Evolutionary conservation across 2,329 filamentous ascomycete species (phyloP).

Genomic region (Fusarium sp.): DNA sequence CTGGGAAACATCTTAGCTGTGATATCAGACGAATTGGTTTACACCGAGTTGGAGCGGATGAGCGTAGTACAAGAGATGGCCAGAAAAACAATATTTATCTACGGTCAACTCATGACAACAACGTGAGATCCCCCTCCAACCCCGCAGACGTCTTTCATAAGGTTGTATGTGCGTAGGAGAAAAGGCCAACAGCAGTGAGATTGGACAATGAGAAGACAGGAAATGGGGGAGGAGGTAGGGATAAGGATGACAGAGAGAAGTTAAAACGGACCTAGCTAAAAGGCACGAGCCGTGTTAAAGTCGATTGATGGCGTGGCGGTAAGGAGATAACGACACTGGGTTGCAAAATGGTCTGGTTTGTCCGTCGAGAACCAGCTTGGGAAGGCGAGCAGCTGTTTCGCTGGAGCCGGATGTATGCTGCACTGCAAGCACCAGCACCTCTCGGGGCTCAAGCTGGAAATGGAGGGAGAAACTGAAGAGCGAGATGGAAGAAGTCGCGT

Average conservation of each 20-base stretch:
- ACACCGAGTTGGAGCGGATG: conserved; percentile 22
- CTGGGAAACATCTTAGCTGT: conserved; percentile 66
- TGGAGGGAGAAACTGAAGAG: conserved; percentile 50
- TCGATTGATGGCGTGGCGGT: conserved; percentile 46
- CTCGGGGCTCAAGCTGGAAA: conserved; percentile 48
- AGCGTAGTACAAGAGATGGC: conserved; percentile 22
- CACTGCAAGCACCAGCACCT: conserved; percentile 52
- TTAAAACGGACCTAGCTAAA: conserved; percentile 50
- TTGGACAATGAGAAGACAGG: conserved; percentile 35
- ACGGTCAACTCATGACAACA: conserved; percentile 45
- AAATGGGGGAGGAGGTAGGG: conserved; percentile 36
- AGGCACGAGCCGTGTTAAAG: conserved; percentile 37
- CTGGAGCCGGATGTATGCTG: conserved; percentile 50
- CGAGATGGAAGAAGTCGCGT: conserved; percentile 51
- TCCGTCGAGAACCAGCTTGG: conserved; percentile 39
- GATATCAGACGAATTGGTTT: conserved; percentile 35
- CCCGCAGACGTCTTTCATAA: conserved; percentile 48
- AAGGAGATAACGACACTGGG: conserved; percentile 47
- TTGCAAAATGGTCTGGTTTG: conserved; percentile 48
- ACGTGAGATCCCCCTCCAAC: conserved; percentile 46
- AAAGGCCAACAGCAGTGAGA: conserved; percentile 34
- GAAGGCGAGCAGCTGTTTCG: conserved; percentile 49
- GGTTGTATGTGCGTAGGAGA: conserved; percentile 35
- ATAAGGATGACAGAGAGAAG: conserved; percentile 34
- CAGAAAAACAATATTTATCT: conserved; percentile 42